Evolutionary conservation across 2,329 filamentous ascomycete genomes (phyloP).

Genomic region (Xylariaceae sp.): DNA sequence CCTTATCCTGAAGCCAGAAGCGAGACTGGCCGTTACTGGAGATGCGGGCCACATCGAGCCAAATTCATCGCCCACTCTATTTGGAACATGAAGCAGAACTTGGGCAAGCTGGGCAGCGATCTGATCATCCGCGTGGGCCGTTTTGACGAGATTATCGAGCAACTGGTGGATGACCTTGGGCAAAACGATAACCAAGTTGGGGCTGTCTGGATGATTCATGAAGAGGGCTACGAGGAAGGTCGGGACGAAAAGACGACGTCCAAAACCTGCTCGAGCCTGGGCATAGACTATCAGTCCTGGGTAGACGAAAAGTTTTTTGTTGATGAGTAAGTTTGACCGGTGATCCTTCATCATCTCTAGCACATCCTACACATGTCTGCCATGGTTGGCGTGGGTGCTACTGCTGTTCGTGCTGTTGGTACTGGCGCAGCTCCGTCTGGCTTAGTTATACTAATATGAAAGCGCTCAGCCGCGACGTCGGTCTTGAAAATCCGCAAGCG

Average conservation of each 20-base stretch:
- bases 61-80: constrained; percentile 66
- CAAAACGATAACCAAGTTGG: constrained; percentile 40
- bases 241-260: constrained; percentile 52
- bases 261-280: constrained; percentile 41
- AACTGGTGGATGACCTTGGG: constrained; percentile 45
- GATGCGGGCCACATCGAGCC: constrained; percentile 64
- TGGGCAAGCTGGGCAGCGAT: constrained; percentile 53
- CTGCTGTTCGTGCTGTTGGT: too few species aligned
- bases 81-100: constrained; percentile 60
- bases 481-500: constrained; percentile 47
- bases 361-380: constrained; percentile 1
- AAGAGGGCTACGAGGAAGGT: constrained; percentile 63
- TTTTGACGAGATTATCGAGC: constrained; percentile 48
- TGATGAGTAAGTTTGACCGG: constrained; percentile 58
- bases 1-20: constrained; percentile 65
- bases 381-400: too few species aligned
- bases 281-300: constrained; percentile 57
- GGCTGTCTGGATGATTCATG: constrained; percentile 66
- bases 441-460: too few species aligned
- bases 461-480: constrained; percentile 55
- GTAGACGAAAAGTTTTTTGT: constrained; percentile 71
- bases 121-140: constrained; percentile 58
- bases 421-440: too few species aligned
- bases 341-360: neutral
- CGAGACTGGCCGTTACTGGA: constrained; percentile 59